A percentile compares a stretch with the other conserved stretches of the same genome.
Evolutionary conservation across 805 yeast genomes (phyloP).

Genomic region (Maudiozyma serrabonitensis): DNA sequence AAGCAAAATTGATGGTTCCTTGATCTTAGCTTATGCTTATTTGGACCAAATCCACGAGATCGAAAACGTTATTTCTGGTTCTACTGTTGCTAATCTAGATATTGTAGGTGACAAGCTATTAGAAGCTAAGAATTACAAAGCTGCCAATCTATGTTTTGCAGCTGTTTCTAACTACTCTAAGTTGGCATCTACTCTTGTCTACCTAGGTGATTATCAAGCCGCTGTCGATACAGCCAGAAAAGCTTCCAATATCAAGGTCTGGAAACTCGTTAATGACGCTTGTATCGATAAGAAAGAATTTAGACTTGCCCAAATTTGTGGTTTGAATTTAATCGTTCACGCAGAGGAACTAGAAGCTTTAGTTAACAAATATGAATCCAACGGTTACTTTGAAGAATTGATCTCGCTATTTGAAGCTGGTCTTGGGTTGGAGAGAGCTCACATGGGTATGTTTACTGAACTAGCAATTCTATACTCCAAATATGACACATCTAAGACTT

Average conservation of each 20-base stretch:
- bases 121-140: conserved; percentile 73
- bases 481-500: conserved; percentile 79
- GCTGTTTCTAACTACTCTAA: conserved; percentile 90
- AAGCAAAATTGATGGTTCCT: conserved; percentile 85
- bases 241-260: conserved; percentile 85
- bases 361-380: conserved; percentile 75
- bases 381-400: conserved; percentile 87
- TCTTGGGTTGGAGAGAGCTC: conserved; percentile 93
- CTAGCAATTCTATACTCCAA: conserved; percentile 84
- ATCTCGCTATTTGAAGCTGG: conserved; percentile 93
- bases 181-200: conserved; percentile 92
- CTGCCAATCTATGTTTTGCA: conserved; percentile 81
- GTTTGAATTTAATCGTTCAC: conserved; percentile 90
- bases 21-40: conserved; percentile 78
- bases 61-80: conserved; percentile 70
- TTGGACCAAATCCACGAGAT: conserved; percentile 68
- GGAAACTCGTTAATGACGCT: conserved; percentile 97
- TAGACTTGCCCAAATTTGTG: conserved; percentile 96
- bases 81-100: conserved; percentile 91
- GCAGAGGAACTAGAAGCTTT: conserved; percentile 94
- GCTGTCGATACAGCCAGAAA: conserved; percentile 99
- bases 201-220: conserved; percentile 82
- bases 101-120: conserved; percentile 85
- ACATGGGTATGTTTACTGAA: conserved; percentile 99
- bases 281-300: conserved; percentile 93